These are phyloP conservation scores for Ogataea neopini DNA, from an alignment of 805 yeast species.

Conservation along the genomic window DNA sequence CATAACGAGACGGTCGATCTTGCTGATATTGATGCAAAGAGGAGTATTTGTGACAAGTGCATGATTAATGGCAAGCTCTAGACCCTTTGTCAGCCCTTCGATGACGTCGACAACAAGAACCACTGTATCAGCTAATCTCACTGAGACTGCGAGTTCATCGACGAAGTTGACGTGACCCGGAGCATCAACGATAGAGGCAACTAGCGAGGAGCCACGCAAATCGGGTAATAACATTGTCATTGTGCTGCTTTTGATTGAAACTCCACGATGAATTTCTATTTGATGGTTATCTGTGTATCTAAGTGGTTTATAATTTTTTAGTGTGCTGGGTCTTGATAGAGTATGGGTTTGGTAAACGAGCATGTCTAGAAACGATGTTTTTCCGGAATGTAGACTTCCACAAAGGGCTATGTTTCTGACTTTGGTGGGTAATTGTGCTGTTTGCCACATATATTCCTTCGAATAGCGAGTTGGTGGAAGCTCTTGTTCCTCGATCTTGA, in stretches of 20 bases:
- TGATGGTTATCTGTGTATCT: conserved; percentile 72
- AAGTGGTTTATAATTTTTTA: conserved; percentile 45
- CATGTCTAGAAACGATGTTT: conserved; percentile 74
- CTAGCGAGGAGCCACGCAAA: conserved; percentile 52
- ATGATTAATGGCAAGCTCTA: conserved; percentile 52
- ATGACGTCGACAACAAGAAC: conserved; percentile 78
- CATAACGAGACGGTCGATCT: conserved; percentile 80
- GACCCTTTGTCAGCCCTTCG: conserved; percentile 72
- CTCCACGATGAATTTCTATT: conserved; percentile 68
- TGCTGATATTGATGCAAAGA: conserved; percentile 67
- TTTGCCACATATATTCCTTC: conserved; percentile 57
- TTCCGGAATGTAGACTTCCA: conserved; percentile 87
- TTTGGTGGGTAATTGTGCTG: conserved; percentile 55
- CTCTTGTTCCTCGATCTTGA: conserved; percentile 49
- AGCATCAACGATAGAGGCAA: conserved; percentile 70
- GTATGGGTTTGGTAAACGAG: conserved; percentile 67
- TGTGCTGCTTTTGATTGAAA: conserved; percentile 64
- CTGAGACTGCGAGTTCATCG: conserved; percentile 67
- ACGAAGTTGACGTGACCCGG: conserved; percentile 91
- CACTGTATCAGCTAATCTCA: conserved; percentile 63
- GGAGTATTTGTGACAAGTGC: conserved; percentile 52
- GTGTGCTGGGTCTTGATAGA: conserved; percentile 31
- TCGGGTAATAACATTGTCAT: conserved; percentile 61
- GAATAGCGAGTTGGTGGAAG: conserved; percentile 65
- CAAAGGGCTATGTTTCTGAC: conserved; percentile 72